Percentiles rank a stretch among this genome's conserved stretches.
These are phyloP conservation scores for Leucaena leucocephala DNA, from an alignment of 306 rosid genomes.

Conservation along the genomic window DNA sequence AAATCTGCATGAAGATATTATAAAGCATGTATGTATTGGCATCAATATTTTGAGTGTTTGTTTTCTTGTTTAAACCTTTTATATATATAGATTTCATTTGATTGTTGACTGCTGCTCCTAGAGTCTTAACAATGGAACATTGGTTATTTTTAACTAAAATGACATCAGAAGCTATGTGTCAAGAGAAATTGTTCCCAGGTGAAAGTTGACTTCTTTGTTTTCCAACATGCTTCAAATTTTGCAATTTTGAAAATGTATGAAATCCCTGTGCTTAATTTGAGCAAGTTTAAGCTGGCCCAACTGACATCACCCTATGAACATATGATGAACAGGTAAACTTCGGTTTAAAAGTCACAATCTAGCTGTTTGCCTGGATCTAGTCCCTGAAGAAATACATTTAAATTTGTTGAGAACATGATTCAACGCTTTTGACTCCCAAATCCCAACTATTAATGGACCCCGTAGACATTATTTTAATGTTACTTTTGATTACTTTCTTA, in stretches of 20 bases:
- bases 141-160: slow-evolving; percentile 22
- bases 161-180: background rate
- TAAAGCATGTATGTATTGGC: slow-evolving; percentile 60
- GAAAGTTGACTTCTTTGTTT: slow-evolving; percentile 17
- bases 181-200: slow-evolving; percentile 8
- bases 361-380: background rate
- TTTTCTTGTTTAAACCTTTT: slow-evolving; percentile 29
- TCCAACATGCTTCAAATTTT: slow-evolving; percentile 14
- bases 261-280: slow-evolving; percentile 1
- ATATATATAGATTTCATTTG: slow-evolving; percentile 17
- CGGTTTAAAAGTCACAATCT: background rate
- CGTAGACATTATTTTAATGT: background rate
- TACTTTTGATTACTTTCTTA: slow-evolving; percentile 33
- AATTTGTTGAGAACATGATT: slow-evolving; percentile 7
- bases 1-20: slow-evolving; percentile 70
- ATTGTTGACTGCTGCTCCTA: slow-evolving; percentile 19
- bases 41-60: slow-evolving; percentile 7
- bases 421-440: slow-evolving; percentile 1
- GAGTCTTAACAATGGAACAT: slow-evolving; percentile 12
- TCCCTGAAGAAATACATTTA: background rate
- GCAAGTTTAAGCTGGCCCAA: background rate
- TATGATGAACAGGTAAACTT: background rate
- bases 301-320: background rate
- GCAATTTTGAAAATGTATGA: slow-evolving; percentile 3
- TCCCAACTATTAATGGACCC: slow-evolving; percentile 2